These are phyloP conservation scores for Fusarium paranaense DNA, from an alignment of 2,329 filamentous ascomycete species.

Conservation along the genomic window DNA sequence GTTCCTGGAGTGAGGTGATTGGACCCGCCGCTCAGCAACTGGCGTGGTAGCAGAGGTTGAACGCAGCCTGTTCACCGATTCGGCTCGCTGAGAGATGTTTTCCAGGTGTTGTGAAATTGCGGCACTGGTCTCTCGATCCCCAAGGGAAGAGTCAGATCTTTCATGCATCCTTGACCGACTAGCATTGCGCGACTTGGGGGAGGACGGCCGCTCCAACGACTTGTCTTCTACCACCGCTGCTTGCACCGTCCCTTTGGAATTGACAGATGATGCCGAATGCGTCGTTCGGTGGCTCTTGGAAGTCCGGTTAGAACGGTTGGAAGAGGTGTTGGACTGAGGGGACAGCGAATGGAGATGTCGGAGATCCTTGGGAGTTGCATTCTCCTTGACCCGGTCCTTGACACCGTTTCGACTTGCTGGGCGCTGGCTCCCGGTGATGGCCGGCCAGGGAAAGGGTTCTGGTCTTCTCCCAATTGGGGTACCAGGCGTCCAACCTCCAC, in stretches of 20 bases:
- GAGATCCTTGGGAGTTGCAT: neutral
- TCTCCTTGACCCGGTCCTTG: neutral
- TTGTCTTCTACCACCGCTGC: neutral
- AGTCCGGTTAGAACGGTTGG: slow-evolving; percentile 7
- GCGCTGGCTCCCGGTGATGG: slow-evolving; percentile 12
- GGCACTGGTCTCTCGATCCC: neutral
- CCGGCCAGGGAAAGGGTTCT: slow-evolving; percentile 42
- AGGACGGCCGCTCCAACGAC: slow-evolving; percentile 38
- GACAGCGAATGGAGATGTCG: slow-evolving; percentile 2
- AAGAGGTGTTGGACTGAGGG: slow-evolving; percentile 14
- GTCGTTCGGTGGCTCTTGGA: neutral
- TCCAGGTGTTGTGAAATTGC: slow-evolving; percentile 41
- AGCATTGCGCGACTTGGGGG: slow-evolving; percentile 52
- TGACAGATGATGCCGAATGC: slow-evolving; percentile 1
- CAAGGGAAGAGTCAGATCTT: slow-evolving; percentile 38
- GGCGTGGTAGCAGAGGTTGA: neutral
- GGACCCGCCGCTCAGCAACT: neutral
- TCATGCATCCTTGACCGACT: slow-evolving; percentile 44
- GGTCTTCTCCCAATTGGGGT: slow-evolving; percentile 34
- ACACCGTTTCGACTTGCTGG: neutral
- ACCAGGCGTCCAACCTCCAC: slow-evolving; percentile 17
- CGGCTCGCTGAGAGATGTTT: slow-evolving; percentile 38
- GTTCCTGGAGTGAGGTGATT: slow-evolving; percentile 7
- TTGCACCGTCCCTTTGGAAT: neutral
- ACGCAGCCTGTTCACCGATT: slow-evolving; percentile 28